A percentile compares a stretch with the other conserved stretches of the same genome.
phyloP scores from a whole-genome alignment of 2,329 filamentous ascomycete genomes.

The Remersonia thermophila region DNA sequence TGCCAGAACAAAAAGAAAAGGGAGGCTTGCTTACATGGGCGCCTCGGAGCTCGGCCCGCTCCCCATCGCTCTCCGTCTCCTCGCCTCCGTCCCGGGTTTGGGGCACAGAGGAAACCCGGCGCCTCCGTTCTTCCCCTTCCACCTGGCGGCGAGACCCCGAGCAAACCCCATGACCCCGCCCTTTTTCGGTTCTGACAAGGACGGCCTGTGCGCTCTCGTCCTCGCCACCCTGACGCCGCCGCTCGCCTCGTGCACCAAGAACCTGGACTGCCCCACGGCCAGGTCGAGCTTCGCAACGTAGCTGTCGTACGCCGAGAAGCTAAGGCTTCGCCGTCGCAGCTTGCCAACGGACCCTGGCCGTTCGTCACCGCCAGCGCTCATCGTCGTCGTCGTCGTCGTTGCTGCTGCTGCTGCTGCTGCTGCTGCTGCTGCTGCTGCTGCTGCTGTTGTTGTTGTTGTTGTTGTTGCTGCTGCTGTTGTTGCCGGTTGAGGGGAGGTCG shows the following conservation, averaged over 20 bases:
- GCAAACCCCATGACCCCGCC: conserved; percentile 35
- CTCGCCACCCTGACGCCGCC: conserved; percentile 8
- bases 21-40: conserved; percentile 22
- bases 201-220: conserved; percentile 23
- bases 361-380: no score
- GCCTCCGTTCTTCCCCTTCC: no score
- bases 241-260: conserved; percentile 18
- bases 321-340: conserved; percentile 28
- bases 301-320: conserved; percentile 39
- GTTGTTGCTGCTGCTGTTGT: no score
- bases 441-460: conserved; percentile 26
- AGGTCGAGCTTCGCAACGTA: conserved; percentile 35
- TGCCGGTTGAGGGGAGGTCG: no score
- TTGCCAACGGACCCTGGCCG: no score
- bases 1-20: neutral
- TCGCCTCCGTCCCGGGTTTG: no score
- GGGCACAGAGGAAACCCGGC: no score
- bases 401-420: conserved; percentile 21
- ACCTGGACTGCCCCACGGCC: conserved; percentile 31
- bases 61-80: no score
- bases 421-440: conserved; percentile 29
- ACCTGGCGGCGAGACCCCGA: conserved; percentile 30
- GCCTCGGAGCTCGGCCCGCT: conserved; percentile 10
- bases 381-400: no score
- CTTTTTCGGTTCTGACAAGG: conserved; percentile 33